phyloP scores from a whole-genome alignment of 352 stramenopile species.

The Phytopythium delawarense region DNA sequence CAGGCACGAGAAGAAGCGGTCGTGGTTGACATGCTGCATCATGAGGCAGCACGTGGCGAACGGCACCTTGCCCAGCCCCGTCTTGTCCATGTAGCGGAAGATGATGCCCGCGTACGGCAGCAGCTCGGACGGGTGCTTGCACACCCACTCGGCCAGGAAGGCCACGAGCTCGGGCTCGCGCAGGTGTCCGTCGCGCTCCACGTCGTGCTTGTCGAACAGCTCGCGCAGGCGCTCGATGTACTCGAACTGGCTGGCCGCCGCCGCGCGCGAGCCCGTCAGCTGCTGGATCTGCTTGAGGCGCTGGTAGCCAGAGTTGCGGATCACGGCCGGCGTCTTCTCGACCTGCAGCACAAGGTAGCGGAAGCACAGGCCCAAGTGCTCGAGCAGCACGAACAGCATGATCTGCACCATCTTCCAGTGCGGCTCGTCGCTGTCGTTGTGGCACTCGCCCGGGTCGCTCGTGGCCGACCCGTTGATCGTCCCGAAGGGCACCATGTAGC shows the following conservation, averaged over 20 bases:
- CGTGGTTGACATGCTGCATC: constrained; percentile 86
- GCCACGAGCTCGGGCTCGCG: constrained; percentile 62
- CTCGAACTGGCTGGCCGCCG: constrained; percentile 69
- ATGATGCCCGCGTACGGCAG: constrained; percentile 77
- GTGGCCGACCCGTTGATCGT: constrained; percentile 35
- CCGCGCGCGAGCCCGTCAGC: constrained; percentile 50
- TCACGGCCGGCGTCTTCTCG: constrained; percentile 68
- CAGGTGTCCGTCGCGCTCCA: constrained; percentile 59
- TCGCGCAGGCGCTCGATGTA: constrained; percentile 78
- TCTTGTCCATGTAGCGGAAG: constrained; percentile 89
- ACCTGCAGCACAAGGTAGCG: constrained; percentile 81
- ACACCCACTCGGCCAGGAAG: constrained; percentile 81
- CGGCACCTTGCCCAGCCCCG: constrained; percentile 65
- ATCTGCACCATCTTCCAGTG: constrained; percentile 79
- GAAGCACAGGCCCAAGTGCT: constrained; percentile 79
- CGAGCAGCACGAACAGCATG: constrained; percentile 74
- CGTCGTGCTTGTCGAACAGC: constrained; percentile 80
- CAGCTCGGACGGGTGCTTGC: constrained; percentile 76
- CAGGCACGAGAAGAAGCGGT: constrained; percentile 85
- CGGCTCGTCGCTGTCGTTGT: constrained; percentile 33
- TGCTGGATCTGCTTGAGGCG: constrained; percentile 80
- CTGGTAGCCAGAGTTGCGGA: constrained; percentile 68
- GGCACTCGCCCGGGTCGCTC: constrained; percentile 29
- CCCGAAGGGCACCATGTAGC: constrained; percentile 74
- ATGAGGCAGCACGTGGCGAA: constrained; percentile 85